Base-by-base conservation (phyloP, 2,329 filamentous ascomycete genomes). In the Aspergillus clavatus region DNA sequence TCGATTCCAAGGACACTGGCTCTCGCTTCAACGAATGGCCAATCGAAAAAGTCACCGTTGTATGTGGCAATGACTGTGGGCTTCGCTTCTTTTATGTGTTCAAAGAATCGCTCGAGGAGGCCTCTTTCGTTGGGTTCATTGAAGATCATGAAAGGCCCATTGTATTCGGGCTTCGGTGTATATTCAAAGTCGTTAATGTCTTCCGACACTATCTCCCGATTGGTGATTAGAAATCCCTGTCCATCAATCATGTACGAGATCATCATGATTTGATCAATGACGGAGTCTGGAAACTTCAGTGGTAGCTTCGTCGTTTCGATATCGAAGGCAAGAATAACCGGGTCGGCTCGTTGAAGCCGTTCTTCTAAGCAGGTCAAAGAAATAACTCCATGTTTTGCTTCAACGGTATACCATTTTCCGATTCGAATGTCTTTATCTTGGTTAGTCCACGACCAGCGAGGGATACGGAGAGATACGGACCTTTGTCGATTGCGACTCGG, bases 1-100 rank as follows among this genome's bases (percentile, higher is more conserved):
- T 98, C 93, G 64, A 98, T 96, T 23, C 94, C 93, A 57, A 94
- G 85, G 54, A 96, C 80, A 62, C 89, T 94, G 22, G 94, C 89
- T 71, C 93, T 79, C 36, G 93, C 83, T 72, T 98, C 93, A 19
- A 98, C 89, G 63, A 94, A 98, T 0, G 93, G 91, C 93, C 93
- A 98, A 84, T 98, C 93, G 83, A 98, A 98, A 67, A 98, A 98
- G 74, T 98, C 93, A 73, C 93, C 93, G 88, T 98, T 98, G 78
- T 98, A 98, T n/a, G 93, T 98, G 27, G 94, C 91, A 66, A 98
- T 98, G 45, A 98, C 91, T 0, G 90, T 97, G 0, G 93, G 93
- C 48, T 86, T 82, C 1, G 89, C 89, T 66, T 95, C 89, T 61
- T 98, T 97, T 68, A 98, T 86, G 66, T 96, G 93, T 31, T 87